phyloP scores from a whole-genome alignment of 257 asterid species.

The Primulina huaijiensis region DNA sequence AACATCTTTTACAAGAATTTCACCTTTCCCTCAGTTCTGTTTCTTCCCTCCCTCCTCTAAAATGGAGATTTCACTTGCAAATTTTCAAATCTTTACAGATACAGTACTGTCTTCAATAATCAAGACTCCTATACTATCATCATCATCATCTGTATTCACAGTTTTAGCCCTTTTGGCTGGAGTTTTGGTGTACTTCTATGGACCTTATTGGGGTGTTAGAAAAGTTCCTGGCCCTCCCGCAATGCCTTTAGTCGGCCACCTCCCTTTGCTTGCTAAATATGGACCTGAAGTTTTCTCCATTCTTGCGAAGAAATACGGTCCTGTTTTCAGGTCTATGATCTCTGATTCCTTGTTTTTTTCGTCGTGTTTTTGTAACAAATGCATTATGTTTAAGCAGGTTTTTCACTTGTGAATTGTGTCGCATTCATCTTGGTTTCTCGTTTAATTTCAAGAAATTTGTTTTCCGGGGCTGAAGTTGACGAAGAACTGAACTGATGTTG shows the following conservation, averaged over 20 bases:
- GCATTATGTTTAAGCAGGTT: neutral
- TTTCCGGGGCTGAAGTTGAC: neutral
- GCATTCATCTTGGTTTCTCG: neutral
- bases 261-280: slow-evolving; percentile 79
- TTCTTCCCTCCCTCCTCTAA: neutral
- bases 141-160: slow-evolving; percentile 30
- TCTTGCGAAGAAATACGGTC: slow-evolving; percentile 77
- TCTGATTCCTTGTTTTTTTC: neutral
- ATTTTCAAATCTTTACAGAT: slow-evolving; percentile 12
- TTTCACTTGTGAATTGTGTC: neutral
- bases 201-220: slow-evolving; percentile 82
- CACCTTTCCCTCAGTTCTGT: neutral
- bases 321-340: slow-evolving; percentile 70
- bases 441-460: neutral
- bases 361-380: neutral
- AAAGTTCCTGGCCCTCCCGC: slow-evolving; percentile 88
- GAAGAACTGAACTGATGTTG: neutral
- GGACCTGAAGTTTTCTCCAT: slow-evolving; percentile 86
- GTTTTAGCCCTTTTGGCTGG: slow-evolving; percentile 37
- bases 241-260: slow-evolving; percentile 83
- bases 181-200: slow-evolving; percentile 52
- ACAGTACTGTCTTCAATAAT: slow-evolving; percentile 25
- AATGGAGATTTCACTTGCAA: slow-evolving; percentile 41
- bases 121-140: slow-evolving; percentile 24
- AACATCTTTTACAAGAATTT: slow-evolving; percentile 15